These are phyloP conservation scores for Porpolomopsis calyptriformis DNA, from an alignment of 768 basidiomycete genomes.

Conservation along the genomic window DNA sequence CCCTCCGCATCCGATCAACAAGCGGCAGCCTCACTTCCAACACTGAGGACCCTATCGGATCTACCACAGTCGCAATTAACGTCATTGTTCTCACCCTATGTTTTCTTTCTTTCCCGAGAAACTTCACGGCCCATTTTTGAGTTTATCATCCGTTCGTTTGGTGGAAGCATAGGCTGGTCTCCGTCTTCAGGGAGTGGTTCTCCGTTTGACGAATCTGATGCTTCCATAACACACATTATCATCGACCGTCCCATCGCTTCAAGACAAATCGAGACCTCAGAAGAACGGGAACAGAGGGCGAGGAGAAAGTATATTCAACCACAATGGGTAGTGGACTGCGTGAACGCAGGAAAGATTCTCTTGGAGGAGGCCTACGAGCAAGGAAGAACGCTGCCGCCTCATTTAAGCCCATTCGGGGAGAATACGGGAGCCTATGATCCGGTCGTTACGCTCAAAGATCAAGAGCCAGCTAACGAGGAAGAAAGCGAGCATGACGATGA, in stretches of 20 bases:
- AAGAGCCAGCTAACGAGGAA: constrained; percentile 24
- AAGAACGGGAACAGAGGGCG: constrained; percentile 49
- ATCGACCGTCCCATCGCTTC: constrained; percentile 73
- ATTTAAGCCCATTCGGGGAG: constrained; percentile 91
- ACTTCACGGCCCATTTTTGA: constrained; percentile 87
- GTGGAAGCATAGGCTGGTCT: constrained; percentile 88
- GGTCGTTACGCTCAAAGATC: constrained; percentile 27
- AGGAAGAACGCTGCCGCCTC: constrained; percentile 81
- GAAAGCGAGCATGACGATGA: constrained; percentile 19
- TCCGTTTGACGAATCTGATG: constrained; percentile 65
- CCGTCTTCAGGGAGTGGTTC: constrained; percentile 72
- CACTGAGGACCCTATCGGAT: constrained; percentile 54
- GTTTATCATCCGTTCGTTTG: constrained; percentile 85
- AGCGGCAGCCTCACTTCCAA: constrained; percentile 43
- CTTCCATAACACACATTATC: constrained; percentile 87
- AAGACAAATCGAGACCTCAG: constrained; percentile 37
- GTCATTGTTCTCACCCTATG: constrained; percentile 74
- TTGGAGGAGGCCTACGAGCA: constrained; percentile 80
- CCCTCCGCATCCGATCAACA: constrained; percentile 42
- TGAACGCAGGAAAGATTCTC: constrained; percentile 78
- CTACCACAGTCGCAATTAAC: constrained; percentile 46
- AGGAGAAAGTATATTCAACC: constrained; percentile 88
- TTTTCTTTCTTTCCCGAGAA: constrained; percentile 91
- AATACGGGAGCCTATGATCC: constrained; percentile 70
- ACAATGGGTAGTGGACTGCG: constrained; percentile 95